Base-by-base conservation (phyloP, 192 early-diverging fungal genomes). In the Dimargaris xerosporica region DNA sequence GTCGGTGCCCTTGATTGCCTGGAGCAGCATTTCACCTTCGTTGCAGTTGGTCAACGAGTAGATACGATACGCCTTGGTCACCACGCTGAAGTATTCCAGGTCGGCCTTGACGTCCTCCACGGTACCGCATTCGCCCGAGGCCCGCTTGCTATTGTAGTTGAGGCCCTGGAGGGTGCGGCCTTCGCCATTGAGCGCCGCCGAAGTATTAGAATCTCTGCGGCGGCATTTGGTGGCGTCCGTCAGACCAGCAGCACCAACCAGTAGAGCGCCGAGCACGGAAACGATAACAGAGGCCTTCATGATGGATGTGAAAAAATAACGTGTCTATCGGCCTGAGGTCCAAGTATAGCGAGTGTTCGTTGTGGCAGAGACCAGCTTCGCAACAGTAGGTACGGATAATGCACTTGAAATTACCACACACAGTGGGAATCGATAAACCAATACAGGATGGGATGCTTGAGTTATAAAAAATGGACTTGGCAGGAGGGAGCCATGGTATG, bases 41-140 rank as follows among this genome's bases (percentile, higher is more conserved):
- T 82, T 71, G 68, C 84, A 86, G 65, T 82, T 82, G 5, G 69
- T 67, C 73, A 81, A 76, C 16, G 78, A 78, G 71, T 83, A 86
- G 64, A 86, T 68, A 63, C 84, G 74, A 31, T 84, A 70, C 28
- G 77, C 58, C 53, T 74, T 75, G 43, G 82, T 83, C 64, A 79
- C 64, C 44, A 77, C 67, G 45, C 73, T 69, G 2, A 86, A 61
- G 7, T 80, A 64, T 53, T 77, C 74, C 58, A 84, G 69, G 62
- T 86, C 84, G 44, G 74, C 79, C 29, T 78, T 75, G 23, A 83
- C 79, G 12, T 70, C 68, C 17, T 80, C 74, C 23, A 81, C 67
- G 13, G 78, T 86, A 23, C 77, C 82, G 56, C 73, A 76, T 0
- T 75, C 75, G n/a, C 79, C 80, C n/a, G 72, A 74, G 3, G 78